Evolutionary conservation across 176 grass and related monocot genomes (phyloP), one percentile per base, ranked within the genome.

Genomic region (Lolium rigidum): DNA sequence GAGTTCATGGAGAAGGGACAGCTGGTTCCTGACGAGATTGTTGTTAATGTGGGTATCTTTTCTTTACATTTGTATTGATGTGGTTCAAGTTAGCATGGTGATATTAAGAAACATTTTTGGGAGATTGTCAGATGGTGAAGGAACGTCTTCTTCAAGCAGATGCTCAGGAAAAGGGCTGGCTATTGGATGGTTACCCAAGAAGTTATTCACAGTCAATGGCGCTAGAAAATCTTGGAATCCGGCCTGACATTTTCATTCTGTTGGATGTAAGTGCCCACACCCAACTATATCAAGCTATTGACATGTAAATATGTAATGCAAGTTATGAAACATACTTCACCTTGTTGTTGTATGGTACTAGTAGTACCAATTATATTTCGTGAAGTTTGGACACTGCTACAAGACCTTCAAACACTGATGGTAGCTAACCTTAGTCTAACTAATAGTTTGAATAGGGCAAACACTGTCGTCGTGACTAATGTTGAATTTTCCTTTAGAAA

Each of bases 151-250:
- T 91, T 77, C 90, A 94, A 78, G 84, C 74, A 79, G 97, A 99
- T 87, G 97, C 94, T 78, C 90, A 96, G 85, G 88, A 93, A 85
- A 93, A 93, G 5, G 94, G 97, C 38, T 99, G 97, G 97, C 87
- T 96, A 46, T 90, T 99, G 82, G 97, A 99, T 69, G 97, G 97
- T 31, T 99, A 96, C 77, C 97, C 97, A 15, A 93, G 97, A 94
- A 99, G 97, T 55, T 82, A 88, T 78, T 95, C 94, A 0, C 97
- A 99, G 86, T 90, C 97, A 54, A 96, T 94, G 90, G 90, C 97
- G 9, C 72, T 99, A 67, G 94, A 99, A 92, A 91, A 78, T 87
- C 92, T 94, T 76, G 76, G 61, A 50, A 96, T 99, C 67, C 84
- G 88, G 22, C 94, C 97, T 78, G 97, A 99, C 79, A 76, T 90